phyloP scores from a whole-genome alignment of 2,329 filamentous ascomycete species.

The Tympanopsis confertula region DNA sequence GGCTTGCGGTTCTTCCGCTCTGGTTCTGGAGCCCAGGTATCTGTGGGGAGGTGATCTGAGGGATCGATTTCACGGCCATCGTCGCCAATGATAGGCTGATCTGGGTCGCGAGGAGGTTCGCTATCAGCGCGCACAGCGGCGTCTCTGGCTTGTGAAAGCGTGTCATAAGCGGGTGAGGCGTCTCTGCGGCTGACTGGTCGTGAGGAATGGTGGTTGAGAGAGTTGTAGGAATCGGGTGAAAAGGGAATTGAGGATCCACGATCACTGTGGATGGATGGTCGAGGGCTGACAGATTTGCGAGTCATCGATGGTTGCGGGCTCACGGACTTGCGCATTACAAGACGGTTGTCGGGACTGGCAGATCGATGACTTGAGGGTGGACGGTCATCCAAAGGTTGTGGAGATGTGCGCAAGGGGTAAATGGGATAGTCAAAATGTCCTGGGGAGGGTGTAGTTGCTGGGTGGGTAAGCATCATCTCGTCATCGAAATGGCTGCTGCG shows the following conservation, averaged over 20 bases:
- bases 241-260: conserved; percentile 35
- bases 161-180: conserved; percentile 8
- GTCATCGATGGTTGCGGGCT: too few relatives aligned
- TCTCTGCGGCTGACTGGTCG: conserved; percentile 17
- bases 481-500: neutral
- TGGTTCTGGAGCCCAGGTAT: conserved; percentile 56
- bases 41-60: conserved; percentile 51
- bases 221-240: conserved; percentile 48
- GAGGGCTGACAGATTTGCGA: conserved; percentile 48
- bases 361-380: too few relatives aligned
- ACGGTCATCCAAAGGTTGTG: too few relatives aligned
- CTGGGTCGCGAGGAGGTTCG: conserved; percentile 23
- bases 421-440: too few relatives aligned
- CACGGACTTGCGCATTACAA: too few relatives aligned
- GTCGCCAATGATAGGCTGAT: conserved; percentile 49
- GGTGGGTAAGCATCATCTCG: neutral
- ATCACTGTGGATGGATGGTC: conserved; percentile 27
- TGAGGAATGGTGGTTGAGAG: conserved; percentile 36
- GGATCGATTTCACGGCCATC: conserved; percentile 55
- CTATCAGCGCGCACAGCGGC: conserved; percentile 10
- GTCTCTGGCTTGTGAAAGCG: neutral
- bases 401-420: too few relatives aligned
- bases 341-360: too few relatives aligned
- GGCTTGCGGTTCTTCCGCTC: conserved; percentile 40
- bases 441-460: neutral